Conservation (phyloP, 1,139 yeast species). For the Candida sp. region DNA sequence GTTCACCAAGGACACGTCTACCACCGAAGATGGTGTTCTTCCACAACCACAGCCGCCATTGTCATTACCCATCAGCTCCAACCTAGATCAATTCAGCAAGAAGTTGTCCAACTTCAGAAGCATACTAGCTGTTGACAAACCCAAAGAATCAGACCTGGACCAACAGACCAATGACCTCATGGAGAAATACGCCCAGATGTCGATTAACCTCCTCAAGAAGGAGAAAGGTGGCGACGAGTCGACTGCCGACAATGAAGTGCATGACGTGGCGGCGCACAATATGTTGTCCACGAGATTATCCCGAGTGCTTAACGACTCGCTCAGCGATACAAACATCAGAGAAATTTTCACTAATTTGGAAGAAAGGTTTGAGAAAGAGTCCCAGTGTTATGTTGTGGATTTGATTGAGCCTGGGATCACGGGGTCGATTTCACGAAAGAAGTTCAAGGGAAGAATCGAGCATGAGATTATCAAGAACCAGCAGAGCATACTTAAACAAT, state of each 20-base stretch:
- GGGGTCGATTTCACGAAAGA: conserved; percentile 63
- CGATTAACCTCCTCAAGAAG: conserved; percentile 24
- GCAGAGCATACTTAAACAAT: conserved; percentile 60
- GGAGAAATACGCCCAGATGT: conserved; percentile 42
- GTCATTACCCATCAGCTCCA: conserved; percentile 44
- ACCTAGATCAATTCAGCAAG: conserved; percentile 42
- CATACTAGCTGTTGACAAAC: conserved; percentile 25
- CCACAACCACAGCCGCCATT: conserved; percentile 54
- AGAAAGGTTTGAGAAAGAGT: conserved; percentile 28
- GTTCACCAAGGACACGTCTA: conserved; percentile 21
- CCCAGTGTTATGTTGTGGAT: conserved; percentile 28
- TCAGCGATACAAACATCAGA: conserved; percentile 51
- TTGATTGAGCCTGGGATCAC: conserved; percentile 56
- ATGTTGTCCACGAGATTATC: conserved; percentile 52
- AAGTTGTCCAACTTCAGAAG: conserved; percentile 38
- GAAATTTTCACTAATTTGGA: conserved; percentile 55
- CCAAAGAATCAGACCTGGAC: background rate
- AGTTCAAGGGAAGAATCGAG: conserved; percentile 71
- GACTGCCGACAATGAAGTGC: conserved; percentile 3
- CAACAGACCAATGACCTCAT: conserved; percentile 23
- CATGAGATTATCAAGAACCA: conserved; percentile 71
- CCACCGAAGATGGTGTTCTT: conserved; percentile 22
- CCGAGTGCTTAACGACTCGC: conserved; percentile 52
- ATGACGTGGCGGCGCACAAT: conserved; percentile 11
- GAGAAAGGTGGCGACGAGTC: conserved; percentile 11